Conservation (phyloP, 2,329 filamentous ascomycete species). For the Graphilbum fragrans region DNA sequence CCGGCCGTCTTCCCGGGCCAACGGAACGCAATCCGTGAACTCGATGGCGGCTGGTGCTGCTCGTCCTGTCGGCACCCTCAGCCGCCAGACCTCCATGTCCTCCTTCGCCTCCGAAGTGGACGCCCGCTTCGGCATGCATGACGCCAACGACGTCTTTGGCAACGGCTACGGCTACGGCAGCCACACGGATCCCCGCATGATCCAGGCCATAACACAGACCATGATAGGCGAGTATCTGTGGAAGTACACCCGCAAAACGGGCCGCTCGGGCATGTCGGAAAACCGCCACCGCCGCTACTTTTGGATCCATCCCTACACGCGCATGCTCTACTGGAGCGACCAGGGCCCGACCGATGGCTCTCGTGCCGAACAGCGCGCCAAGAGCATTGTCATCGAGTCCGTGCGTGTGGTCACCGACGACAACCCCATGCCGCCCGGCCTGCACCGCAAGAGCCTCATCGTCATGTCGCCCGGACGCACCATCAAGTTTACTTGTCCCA, state of each 20-base stretch:
- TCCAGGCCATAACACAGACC: slow-evolving; percentile 96
- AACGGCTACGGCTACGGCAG: slow-evolving; percentile 57
- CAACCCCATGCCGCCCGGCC: slow-evolving; percentile 86
- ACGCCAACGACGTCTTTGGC: slow-evolving; percentile 30
- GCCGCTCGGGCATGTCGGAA: slow-evolving; percentile 76
- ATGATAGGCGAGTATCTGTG: slow-evolving; percentile 99
- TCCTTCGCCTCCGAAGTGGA: slow-evolving; percentile 95
- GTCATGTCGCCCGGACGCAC: slow-evolving; percentile 79
- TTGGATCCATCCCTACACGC: slow-evolving; percentile 97
- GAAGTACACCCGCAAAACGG: slow-evolving; percentile 96
- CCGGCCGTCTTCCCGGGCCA: slow-evolving; percentile 20
- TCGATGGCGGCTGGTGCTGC: no score
- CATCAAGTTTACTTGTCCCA: slow-evolving; percentile 90
- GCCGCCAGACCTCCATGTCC: slow-evolving; percentile 74
- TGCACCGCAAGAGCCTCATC: slow-evolving; percentile 87
- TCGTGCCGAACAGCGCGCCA: slow-evolving; percentile 60
- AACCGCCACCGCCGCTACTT: slow-evolving; percentile 93
- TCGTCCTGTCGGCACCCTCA: slow-evolving; percentile 14
- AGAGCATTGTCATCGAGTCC: slow-evolving; percentile 89
- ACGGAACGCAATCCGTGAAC: no score
- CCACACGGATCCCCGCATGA: slow-evolving; percentile 90
- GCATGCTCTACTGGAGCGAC: slow-evolving; percentile 94
- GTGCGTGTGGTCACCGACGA: slow-evolving; percentile 87
- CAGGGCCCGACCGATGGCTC: slow-evolving; percentile 71
- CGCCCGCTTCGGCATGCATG: slow-evolving; percentile 69